These are phyloP conservation scores for Parathielavia hyrcaniae DNA, from an alignment of 495 filamentous ascomycete genomes.

Conservation along the genomic window DNA sequence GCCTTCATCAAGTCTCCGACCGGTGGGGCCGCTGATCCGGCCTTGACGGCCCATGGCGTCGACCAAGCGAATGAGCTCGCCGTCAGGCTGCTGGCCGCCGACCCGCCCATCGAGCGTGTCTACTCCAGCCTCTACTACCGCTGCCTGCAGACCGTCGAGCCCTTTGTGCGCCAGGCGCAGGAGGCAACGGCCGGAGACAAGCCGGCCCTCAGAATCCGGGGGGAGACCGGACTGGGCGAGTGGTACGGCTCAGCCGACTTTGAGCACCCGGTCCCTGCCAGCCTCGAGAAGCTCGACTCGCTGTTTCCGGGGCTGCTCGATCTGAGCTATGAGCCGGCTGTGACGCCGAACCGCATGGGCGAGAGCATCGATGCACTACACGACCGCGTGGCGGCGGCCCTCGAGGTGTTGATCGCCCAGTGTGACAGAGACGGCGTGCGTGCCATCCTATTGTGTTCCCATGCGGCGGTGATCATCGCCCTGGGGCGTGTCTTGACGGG, in stretches of 20 bases:
- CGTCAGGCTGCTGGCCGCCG: conserved; percentile 50
- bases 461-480: conserved; percentile 82
- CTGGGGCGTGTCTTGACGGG: conserved; percentile 77
- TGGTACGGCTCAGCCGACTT: conserved; percentile 83
- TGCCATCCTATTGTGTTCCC: conserved; percentile 75
- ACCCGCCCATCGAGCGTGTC: conserved; percentile 65
- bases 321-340: conserved; percentile 48
- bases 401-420: conserved; percentile 62
- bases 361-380: conserved; percentile 76
- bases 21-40: conserved; percentile 78
- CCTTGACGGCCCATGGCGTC: conserved; percentile 77
- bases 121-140: conserved; percentile 88
- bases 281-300: conserved; percentile 47
- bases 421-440: conserved; percentile 59
- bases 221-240: conserved; percentile 78
- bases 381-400: conserved; percentile 64
- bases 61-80: conserved; percentile 77
- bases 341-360: conserved; percentile 61
- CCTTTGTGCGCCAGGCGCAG: conserved; percentile 54
- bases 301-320: conserved; percentile 60
- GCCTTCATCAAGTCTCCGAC: conserved; percentile 69
- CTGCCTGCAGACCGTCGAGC: conserved; percentile 80
- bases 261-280: conserved; percentile 72
- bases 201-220: conserved; percentile 42
- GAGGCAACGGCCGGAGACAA: conserved; percentile 5